Evolutionary conservation across 805 yeast species (phyloP), one percentile per base, ranked within the genome.

Genomic region (Priceomyces fermenticarens): DNA sequence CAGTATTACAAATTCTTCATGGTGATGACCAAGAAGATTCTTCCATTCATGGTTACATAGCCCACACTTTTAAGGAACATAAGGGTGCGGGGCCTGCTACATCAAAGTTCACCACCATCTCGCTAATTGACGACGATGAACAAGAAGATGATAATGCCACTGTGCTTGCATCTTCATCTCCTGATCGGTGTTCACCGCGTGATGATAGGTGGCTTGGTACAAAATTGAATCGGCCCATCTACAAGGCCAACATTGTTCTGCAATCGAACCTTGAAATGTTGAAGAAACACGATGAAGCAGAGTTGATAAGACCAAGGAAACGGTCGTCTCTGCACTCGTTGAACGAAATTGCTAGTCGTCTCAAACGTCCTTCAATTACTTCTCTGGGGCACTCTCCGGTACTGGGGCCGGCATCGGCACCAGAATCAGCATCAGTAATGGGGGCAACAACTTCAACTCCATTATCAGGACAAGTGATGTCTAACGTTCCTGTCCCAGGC

Each of bases 121-220:
- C 42, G 13, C 30, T 53, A n/a, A 40, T 32, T 8, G 47, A 44
- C 25, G 26, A 32, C 8, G 43, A 49, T 16, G 60, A 48, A 2
- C 51, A 46, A 1, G 61, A 51, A 11, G 65, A 63, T 33, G 74
- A 69, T 26, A 65, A 66, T 42, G 72, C 61, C 33, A 69, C 75
- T 1, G 70, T 67, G 6, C 35, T 67, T 9, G 74, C 71, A 1
- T 63, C 65, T 35, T 62, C 73, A 2, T 68, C 73, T 6, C 75
- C 75, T 1, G 45, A 47, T 11, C 58, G 56, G 1, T 14, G 26
- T 12, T 54, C 64, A 4, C 62, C 65, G 0, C 30, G 20, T 10
- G 62, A 59, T 38, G 43, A 46, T 8, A 31, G 34, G 3, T 41
- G 40, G 20, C 54, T 57, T 13, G 25, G 16, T 3, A 17, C 39